Percentiles rank a stretch among this genome's conserved stretches.
phyloP scores from a whole-genome alignment of 2,329 filamentous ascomycete species.

The Aspergillus tanneri region DNA sequence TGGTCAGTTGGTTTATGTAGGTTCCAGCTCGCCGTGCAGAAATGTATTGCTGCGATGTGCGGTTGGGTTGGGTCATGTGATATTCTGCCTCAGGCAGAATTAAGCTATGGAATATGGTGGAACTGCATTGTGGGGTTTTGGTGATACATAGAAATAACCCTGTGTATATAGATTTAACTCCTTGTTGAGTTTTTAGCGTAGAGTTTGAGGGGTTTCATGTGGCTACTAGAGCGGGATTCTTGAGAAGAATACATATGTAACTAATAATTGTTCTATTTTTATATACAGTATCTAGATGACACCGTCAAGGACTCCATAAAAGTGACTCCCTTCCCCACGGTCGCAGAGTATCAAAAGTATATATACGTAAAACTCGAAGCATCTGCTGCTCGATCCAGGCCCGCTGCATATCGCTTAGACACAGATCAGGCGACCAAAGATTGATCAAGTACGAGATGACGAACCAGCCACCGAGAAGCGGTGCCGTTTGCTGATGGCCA shows the following conservation, averaged over 20 bases:
- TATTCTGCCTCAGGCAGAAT: background rate
- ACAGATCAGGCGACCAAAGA: conserved; percentile 19
- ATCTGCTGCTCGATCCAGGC: conserved; percentile 27
- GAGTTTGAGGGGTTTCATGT: too few species aligned
- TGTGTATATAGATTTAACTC: too few species aligned
- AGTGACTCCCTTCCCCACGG: background rate
- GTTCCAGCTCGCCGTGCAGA: background rate
- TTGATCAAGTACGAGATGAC: conserved; percentile 21
- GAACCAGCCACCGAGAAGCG: conserved; percentile 30
- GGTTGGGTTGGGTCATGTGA: background rate
- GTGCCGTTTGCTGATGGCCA: conserved; percentile 24
- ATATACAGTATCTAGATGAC: background rate
- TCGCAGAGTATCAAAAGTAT: conserved; percentile 12
- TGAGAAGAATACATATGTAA: too few species aligned
- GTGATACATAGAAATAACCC: too few species aligned
- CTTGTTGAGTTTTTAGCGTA: too few species aligned
- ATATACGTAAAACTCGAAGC: conserved; percentile 26
- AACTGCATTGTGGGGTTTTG: too few species aligned
- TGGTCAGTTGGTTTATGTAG: too few species aligned
- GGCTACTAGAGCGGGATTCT: too few species aligned
- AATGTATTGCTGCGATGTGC: too few species aligned
- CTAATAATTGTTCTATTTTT: background rate
- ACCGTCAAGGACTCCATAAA: background rate
- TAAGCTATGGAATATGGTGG: too few species aligned
- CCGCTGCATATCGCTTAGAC: conserved; percentile 19